Base-by-base conservation (phyloP, 495 filamentous ascomycete genomes). In the Barbatosphaeria neglecta region DNA sequence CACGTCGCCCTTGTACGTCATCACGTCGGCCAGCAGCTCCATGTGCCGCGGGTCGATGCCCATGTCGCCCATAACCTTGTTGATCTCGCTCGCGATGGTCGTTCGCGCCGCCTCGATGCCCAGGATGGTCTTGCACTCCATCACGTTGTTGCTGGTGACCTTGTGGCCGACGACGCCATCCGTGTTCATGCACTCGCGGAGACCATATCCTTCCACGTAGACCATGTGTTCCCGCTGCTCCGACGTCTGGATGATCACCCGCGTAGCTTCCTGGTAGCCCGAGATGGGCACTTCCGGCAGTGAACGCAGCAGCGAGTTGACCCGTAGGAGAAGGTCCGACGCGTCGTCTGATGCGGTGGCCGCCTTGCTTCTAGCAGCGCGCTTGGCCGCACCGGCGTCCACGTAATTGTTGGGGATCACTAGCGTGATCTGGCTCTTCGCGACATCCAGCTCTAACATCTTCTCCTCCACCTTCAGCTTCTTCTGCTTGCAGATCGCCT, bases 1-100 rank as follows among this genome's bases (percentile, higher is more conserved):
- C 0, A 97, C 85, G 51, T 97, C 90, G 41, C 92, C 92, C 66
- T 94, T 95, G 75, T 90, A 97, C 6, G 92, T 98, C 92, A 98
- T 98, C 28, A 96, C 88, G 49, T 98, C 93, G n/a, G 92, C 90
- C 15, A 98, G 76, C 7, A 98, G 78, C 61, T 96, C 86, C 90
- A 98, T 96, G 74, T 98, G 92, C 25, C 93, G 84, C 22, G 92
- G 92, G 70, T 98, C 92, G 53, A 98, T 96, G 67, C 81, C 80
- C 92, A 98, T 96, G 57, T 80, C 78, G 39, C 72, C 77, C 88
- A 95, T 95, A 58, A 95, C 89, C 18, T 62, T 62, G 42, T 69
- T 66, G 57, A 95, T 94, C 68, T 95, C 89, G 16, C 66, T 68
- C 37, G 88, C 77, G 56, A 95, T 94, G 13, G 86, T 90, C 9